Evolutionary conservation across 2,329 filamentous ascomycete species (phyloP).

Genomic region (Ophiostoma australiae): DNA sequence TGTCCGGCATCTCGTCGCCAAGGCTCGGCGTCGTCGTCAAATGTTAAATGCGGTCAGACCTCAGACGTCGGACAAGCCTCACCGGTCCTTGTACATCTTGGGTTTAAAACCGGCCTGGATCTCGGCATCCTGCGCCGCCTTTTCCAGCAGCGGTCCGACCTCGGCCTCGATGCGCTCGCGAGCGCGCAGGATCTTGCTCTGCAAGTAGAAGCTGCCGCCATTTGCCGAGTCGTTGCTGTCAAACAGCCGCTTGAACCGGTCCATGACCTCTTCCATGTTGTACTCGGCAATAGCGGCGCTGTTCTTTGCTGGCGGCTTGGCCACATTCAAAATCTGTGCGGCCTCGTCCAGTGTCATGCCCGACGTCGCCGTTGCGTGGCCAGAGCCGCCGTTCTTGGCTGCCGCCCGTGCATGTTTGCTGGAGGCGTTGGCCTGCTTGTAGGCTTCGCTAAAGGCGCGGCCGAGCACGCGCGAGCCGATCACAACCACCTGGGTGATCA

Average conservation of each 20-base stretch:
- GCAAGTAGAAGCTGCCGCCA: constrained; percentile 94
- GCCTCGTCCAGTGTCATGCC: constrained; percentile 94
- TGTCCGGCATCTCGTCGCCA: not conserved
- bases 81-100: constrained; percentile 83
- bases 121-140: constrained; percentile 70
- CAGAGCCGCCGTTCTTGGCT: constrained; percentile 50
- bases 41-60: not conserved
- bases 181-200: constrained; percentile 91
- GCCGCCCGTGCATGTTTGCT: constrained; percentile 74
- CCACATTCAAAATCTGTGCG: constrained; percentile 91
- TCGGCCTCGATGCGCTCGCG: constrained; percentile 90
- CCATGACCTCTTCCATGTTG: constrained; percentile 73
- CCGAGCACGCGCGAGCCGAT: constrained; percentile 88
- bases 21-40: not conserved
- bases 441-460: constrained; percentile 88
- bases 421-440: constrained; percentile 87
- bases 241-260: constrained; percentile 90
- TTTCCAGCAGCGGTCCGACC: constrained; percentile 65
- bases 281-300: constrained; percentile 39
- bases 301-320: constrained; percentile 61
- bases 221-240: constrained; percentile 93
- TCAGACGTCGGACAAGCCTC: not conserved
- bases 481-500: constrained; percentile 88
- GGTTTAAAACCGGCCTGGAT: constrained; percentile 84
- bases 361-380: constrained; percentile 44